Evolutionary conservation across 495 filamentous ascomycete genomes (phyloP).

Genomic region (Pyrenopolyporus hunteri): DNA sequence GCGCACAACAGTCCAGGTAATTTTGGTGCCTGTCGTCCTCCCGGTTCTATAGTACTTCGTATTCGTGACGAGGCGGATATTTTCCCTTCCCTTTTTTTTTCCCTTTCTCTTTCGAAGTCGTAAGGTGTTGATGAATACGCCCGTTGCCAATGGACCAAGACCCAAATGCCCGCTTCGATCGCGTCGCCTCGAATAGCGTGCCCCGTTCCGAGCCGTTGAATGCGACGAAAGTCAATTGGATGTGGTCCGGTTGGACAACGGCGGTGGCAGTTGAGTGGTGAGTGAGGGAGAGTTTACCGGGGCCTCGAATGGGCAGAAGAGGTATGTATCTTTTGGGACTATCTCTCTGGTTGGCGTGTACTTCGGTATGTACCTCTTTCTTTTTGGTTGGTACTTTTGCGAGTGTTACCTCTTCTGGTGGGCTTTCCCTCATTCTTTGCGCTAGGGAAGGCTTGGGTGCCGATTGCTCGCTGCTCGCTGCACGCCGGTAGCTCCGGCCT

Average conservation of each 20-base stretch:
- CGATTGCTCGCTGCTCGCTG: neutral
- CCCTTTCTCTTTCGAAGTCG: neutral
- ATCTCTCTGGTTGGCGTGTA: no score
- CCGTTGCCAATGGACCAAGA: conserved; percentile 18
- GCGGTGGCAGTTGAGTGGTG: conserved; percentile 33
- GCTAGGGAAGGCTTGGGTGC: neutral
- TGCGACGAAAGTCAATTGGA: conserved; percentile 40
- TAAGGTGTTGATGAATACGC: neutral
- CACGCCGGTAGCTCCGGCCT: neutral
- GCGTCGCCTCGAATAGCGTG: conserved; percentile 19
- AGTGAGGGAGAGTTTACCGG: conserved; percentile 32
- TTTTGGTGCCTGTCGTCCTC: conserved; percentile 3
- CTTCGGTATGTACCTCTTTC: no score
- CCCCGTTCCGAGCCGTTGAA: conserved; percentile 23
- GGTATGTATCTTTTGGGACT: conserved; percentile 16
- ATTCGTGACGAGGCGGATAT: conserved; percentile 20
- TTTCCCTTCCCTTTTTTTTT: neutral
- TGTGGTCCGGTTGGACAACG: conserved; percentile 36
- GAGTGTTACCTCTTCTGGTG: no score
- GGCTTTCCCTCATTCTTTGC: neutral
- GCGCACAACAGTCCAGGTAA: conserved; percentile 13
- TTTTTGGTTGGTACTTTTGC: conserved; percentile 5
- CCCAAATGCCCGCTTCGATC: conserved; percentile 13
- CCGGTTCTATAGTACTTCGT: conserved; percentile 12
- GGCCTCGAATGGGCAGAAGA: conserved; percentile 29